Evolutionary conservation across 1,284 basidiomycete genomes (phyloP).

Genomic region (Ustilago cynodontis): DNA sequence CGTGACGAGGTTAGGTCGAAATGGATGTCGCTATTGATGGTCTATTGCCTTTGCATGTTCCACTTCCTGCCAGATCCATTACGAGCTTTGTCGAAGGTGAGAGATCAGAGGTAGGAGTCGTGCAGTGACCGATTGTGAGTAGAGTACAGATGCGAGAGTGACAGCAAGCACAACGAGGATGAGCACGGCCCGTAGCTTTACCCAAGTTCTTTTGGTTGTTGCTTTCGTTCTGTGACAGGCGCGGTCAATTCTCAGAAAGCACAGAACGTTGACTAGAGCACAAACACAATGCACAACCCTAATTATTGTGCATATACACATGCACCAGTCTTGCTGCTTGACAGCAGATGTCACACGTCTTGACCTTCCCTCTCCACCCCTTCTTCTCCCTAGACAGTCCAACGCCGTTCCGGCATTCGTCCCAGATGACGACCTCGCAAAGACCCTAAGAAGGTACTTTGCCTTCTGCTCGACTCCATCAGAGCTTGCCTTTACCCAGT

Average conservation of each 20-base stretch:
- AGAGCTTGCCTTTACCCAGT: background rate
- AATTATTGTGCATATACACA: background rate
- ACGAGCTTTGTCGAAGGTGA: background rate
- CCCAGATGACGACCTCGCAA: background rate
- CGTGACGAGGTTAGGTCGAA: no score
- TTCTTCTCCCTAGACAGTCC: no score
- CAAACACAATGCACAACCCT: background rate
- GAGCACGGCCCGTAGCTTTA: background rate
- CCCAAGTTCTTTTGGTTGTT: slow-evolving; percentile 4
- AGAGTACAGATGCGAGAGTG: background rate
- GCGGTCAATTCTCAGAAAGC: background rate
- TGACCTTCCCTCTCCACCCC: background rate
- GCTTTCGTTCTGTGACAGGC: slow-evolving; percentile 1
- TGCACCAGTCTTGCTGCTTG: background rate
- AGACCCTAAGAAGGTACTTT: background rate
- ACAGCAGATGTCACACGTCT: background rate
- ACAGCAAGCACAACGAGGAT: background rate
- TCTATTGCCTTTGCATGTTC: background rate
- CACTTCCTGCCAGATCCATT: background rate
- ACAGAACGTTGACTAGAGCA: background rate
- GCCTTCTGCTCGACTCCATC: background rate
- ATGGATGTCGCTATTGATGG: background rate
- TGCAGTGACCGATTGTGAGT: no score
- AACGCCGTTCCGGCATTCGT: no score
- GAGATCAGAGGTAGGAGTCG: background rate